Base-by-base conservation (phyloP, 805 yeast genomes). In the Starmerella vitae region DNA sequence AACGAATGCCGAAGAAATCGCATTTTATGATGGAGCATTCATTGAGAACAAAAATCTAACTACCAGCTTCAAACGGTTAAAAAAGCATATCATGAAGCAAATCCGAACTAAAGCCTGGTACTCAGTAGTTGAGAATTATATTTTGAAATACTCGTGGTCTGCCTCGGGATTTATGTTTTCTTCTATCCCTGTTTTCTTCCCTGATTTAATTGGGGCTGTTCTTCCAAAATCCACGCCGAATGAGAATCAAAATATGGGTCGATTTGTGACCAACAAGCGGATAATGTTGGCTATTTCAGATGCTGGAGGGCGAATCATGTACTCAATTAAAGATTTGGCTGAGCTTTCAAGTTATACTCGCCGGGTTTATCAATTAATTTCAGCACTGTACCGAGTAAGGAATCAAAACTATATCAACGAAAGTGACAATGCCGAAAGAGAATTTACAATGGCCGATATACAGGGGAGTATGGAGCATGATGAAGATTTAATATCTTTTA, bases 301-400 rank as follows among this genome's bases (percentile, higher is more conserved):
- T 62, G 94, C 97, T 0, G 96, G 96, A 4, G 79, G 93, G 12
- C 68, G 95, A 49, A 69, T 86, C 61, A 85, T 86, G 94, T 84
- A 83, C 59, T 84, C 96, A 2, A 80, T 85, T 49, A 86, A 86
- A 57, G 95, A 85, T 59, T 70, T 86, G 18, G 79, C 91, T n/a
- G 86, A 78, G 57, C 68, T 86, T 39, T 81, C 94, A 1, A 95
- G 96, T 10, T 79, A 81, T 55, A 83, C 95, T 0, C 88, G 83
- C 51, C 64, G 95, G 47, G 79, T 86, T 3, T 86, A 82, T 61
- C 71, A 73, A 15, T 64, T 86, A 37, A 63, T 86, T 39, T 67
- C 79, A n/a, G 75, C 76, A 21, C 64, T 86, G 43, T 95, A 86
- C 60, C 72, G 80, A 53, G 88, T 79, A 13, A 93, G 84, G 56